These are phyloP conservation scores for Eragrostis curvula DNA, from an alignment of 176 grass and related monocot genomes.

Conservation along the genomic window DNA sequence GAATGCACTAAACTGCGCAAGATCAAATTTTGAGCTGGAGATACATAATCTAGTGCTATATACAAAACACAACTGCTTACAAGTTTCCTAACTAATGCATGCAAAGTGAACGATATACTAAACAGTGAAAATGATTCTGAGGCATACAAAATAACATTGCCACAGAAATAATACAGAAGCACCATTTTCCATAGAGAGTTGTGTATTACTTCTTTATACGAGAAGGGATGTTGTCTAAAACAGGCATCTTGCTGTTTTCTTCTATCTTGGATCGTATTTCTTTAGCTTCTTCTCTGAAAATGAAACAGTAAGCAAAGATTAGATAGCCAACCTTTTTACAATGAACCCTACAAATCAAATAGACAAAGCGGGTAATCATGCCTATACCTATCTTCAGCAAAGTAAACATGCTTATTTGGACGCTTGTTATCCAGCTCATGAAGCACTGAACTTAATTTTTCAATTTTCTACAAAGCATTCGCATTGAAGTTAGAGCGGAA, in stretches of 20 bases:
- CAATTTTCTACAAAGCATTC: constrained; percentile 71
- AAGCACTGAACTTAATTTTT: constrained; percentile 74
- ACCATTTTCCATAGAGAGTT: constrained; percentile 2
- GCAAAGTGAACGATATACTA: neutral
- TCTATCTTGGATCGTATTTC: constrained; percentile 71
- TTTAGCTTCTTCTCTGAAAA: constrained; percentile 83
- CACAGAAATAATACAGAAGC: neutral
- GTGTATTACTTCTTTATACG: constrained; percentile 74
- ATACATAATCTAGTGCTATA: neutral
- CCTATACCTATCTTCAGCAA: constrained; percentile 80
- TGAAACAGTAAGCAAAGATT: constrained; percentile 12
- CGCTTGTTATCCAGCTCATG: constrained; percentile 72
- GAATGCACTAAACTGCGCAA: constrained; percentile 21
- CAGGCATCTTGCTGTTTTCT: constrained; percentile 46
- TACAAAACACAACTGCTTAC: neutral
- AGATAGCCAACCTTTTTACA: neutral
- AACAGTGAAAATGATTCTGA: neutral
- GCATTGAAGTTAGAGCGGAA: constrained; percentile 24
- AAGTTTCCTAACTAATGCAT: constrained; percentile 1
- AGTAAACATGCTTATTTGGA: constrained; percentile 83
- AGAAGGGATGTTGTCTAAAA: constrained; percentile 58
- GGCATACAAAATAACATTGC: constrained; percentile 9
- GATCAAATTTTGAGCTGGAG: constrained; percentile 22
- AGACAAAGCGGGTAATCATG: constrained; percentile 17
- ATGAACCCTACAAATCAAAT: neutral